Conservation (phyloP, 2,329 filamentous ascomycete genomes). For the Colletotrichum chlorophyti region DNA sequence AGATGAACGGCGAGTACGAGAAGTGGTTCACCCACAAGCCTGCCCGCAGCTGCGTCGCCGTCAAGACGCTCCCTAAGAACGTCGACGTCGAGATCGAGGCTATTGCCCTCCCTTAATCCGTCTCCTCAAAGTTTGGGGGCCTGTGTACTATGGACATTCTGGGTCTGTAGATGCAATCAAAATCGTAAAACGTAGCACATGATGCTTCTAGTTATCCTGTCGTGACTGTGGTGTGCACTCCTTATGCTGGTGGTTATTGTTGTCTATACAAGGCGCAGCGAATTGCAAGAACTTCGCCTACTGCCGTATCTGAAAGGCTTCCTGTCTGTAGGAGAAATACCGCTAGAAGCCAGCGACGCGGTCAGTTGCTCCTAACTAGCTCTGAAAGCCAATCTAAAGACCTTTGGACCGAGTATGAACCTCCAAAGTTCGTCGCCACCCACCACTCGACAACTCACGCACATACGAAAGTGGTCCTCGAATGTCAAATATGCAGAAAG, state of each 20-base stretch:
- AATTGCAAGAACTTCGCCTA: too few relatives aligned
- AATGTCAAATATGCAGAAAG: constrained; percentile 27
- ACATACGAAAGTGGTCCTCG: neutral
- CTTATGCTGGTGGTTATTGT: too few relatives aligned
- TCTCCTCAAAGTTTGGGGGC: neutral
- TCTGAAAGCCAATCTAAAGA: too few relatives aligned
- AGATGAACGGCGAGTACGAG: constrained; percentile 86
- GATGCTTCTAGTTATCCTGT: neutral
- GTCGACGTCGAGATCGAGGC: constrained; percentile 92
- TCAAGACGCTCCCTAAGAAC: constrained; percentile 85
- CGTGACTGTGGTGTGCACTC: neutral
- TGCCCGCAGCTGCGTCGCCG: constrained; percentile 87
- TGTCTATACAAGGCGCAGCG: too few relatives aligned
- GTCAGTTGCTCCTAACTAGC: too few relatives aligned
- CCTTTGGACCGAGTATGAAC: too few relatives aligned
- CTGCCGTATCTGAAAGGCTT: too few relatives aligned
- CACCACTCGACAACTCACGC: neutral
- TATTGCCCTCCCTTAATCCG: constrained; percentile 71
- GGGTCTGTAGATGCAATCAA: neutral
- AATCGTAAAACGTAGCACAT: constrained; percentile 1
- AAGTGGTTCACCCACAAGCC: constrained; percentile 86
- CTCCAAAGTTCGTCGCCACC: too few relatives aligned
- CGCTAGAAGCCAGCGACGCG: too few relatives aligned
- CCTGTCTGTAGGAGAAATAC: too few relatives aligned
- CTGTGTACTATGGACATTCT: too few relatives aligned